Conservation (phyloP, 2,329 filamentous ascomycete genomes). For the Trematosphaeria pertusa region DNA sequence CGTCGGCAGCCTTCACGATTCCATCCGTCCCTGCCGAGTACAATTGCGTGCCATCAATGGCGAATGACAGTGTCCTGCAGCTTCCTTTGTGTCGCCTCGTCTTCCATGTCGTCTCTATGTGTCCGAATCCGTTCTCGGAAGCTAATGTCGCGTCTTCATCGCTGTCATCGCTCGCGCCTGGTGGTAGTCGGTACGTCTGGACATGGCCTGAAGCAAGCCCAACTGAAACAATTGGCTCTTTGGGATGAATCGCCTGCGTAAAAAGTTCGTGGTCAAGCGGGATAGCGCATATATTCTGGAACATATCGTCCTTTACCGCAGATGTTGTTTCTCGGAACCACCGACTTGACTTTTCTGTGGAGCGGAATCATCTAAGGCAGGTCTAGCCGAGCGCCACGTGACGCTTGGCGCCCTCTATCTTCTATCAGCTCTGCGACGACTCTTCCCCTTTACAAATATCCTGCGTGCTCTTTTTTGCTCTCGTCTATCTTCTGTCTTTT, state of each 20-base stretch:
- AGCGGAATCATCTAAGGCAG: conserved; percentile 16
- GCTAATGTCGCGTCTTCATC: conserved; percentile 59
- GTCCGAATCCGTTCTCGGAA: conserved; percentile 69
- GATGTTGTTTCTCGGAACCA: conserved; percentile 6
- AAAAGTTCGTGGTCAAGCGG: conserved; percentile 88
- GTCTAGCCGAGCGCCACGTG: conserved; percentile 18
- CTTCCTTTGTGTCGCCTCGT: conserved; percentile 93
- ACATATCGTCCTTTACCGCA: too few species aligned
- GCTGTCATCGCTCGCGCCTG: conserved; percentile 58
- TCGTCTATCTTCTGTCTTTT: too few species aligned
- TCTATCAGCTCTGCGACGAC: too few species aligned
- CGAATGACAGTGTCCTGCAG: conserved; percentile 82
- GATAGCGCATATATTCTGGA: conserved; percentile 90
- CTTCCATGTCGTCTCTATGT: conserved; percentile 83
- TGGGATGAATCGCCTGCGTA: conserved; percentile 84
- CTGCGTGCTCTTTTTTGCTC: too few species aligned
- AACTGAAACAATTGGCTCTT: conserved; percentile 82
- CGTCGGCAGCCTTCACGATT: conserved; percentile 66
- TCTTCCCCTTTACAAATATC: too few species aligned
- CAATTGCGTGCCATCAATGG: conserved; percentile 74
- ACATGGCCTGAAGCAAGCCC: conserved; percentile 87
- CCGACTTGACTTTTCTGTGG: conserved; percentile 1
- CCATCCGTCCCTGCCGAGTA: conserved; percentile 69
- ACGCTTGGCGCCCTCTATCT: background rate
- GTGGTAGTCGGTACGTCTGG: conserved; percentile 78